A percentile compares a stretch with the other conserved stretches of the same genome.
These are phyloP conservation scores for Yamadazyma philogaea DNA, from an alignment of 805 yeast species.

Conservation along the genomic window DNA sequence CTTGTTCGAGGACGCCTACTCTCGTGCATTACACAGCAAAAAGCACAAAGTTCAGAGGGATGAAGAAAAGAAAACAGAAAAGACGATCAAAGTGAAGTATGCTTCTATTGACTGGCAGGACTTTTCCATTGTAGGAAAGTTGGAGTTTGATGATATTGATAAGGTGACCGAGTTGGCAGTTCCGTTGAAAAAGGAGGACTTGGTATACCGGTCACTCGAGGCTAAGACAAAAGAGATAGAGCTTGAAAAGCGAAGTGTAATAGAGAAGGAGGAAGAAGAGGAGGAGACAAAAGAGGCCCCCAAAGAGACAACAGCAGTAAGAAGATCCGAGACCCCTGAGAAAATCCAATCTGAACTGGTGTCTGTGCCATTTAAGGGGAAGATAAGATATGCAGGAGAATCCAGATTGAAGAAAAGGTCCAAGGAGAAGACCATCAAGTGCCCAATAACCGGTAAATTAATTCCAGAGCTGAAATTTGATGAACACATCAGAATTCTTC, in stretches of 20 bases:
- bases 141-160: slow-evolving; percentile 63
- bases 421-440: slow-evolving; percentile 45
- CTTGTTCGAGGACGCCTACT: slow-evolving; percentile 46
- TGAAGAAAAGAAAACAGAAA: slow-evolving; percentile 30
- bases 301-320: neutral
- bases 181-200: slow-evolving; percentile 57
- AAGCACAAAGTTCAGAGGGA: slow-evolving; percentile 27
- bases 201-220: slow-evolving; percentile 60
- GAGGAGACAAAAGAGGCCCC: slow-evolving; percentile 1
- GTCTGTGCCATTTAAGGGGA: slow-evolving; percentile 48
- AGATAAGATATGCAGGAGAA: slow-evolving; percentile 69
- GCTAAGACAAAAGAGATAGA: slow-evolving; percentile 39
- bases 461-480: slow-evolving; percentile 71
- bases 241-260: slow-evolving; percentile 6
- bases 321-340: neutral
- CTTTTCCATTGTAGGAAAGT: slow-evolving; percentile 66
- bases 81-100: slow-evolving; percentile 48
- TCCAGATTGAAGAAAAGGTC: slow-evolving; percentile 44
- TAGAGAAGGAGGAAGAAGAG: slow-evolving; percentile 3
- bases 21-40: slow-evolving; percentile 55
- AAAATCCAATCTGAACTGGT: neutral
- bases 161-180: slow-evolving; percentile 50
- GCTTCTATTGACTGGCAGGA: slow-evolving; percentile 88
- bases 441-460: slow-evolving; percentile 75
- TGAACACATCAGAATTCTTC: slow-evolving; percentile 63